A percentile compares a stretch with the other conserved stretches of the same genome.
phyloP scores from a whole-genome alignment of 192 early-diverging fungal genomes.

The Gamsiella multidivaricata region DNA sequence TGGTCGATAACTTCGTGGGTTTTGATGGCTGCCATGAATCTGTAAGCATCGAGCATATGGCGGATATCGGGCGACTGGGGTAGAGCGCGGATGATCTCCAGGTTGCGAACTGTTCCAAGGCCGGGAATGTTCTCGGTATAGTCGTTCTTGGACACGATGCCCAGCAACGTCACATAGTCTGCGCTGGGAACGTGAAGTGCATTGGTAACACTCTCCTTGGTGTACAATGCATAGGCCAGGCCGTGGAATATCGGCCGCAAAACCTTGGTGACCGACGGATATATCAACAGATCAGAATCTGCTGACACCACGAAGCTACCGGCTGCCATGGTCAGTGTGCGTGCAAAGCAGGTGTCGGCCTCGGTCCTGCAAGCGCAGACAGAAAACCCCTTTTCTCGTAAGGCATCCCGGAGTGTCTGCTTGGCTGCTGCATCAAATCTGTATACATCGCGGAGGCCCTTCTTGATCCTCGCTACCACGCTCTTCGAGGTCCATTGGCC shows the following conservation, averaged over 20 bases:
- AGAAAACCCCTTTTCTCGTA: not conserved
- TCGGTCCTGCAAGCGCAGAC: too few relatives aligned
- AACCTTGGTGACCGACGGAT: too few relatives aligned
- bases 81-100: not conserved
- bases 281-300: too few relatives aligned
- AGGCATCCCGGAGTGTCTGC: not conserved
- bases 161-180: not conserved
- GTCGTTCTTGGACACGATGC: not conserved
- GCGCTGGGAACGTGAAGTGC: not conserved
- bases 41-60: not conserved
- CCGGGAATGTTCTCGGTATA: not conserved
- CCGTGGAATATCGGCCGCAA: too few relatives aligned
- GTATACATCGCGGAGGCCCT: not conserved
- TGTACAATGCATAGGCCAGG: not conserved
- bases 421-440: not conserved
- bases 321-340: not conserved
- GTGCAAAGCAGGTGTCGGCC: too few relatives aligned
- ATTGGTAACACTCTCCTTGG: not conserved
- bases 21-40: not conserved
- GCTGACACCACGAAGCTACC: too few relatives aligned
- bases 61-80: not conserved
- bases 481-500: not conserved
- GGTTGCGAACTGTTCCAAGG: not conserved
- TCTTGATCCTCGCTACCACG: not conserved
- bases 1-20: not conserved